Base-by-base conservation (phyloP, 2,329 filamentous ascomycete species). In the Dactylellina leptospora region DNA sequence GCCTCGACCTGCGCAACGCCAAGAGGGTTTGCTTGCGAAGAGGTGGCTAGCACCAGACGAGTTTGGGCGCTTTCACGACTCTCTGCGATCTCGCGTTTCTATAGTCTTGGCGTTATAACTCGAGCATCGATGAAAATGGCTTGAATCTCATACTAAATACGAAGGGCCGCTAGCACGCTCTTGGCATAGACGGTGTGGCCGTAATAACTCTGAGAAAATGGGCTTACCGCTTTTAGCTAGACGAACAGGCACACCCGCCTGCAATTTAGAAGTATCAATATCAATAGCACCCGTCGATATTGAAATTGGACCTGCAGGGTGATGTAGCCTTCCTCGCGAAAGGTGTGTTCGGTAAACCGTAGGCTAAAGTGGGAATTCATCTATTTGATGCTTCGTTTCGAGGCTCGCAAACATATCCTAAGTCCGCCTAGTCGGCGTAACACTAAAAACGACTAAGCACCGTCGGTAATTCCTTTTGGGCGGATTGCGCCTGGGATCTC, bases 31-130 rank as follows among this genome's bases (percentile, higher is more conserved):
- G 28, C 16, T 38, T 8, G 28, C 30, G n/a, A 55, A 53, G 33
- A 33, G 44, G 60, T 54, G 47, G 58, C 47, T 44, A 33, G 62
- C 51, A 9, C 40, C 22, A 45, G 22, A 45, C 51, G 50, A 40
- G 42, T 23, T 60, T 13, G 42, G 40, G 16, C 55, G 48, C 18
- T 8, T 36, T 10, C 20, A 16, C 6, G 10, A 40, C 9, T 10
- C 20, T 38, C 27, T 25, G 18, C 48, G 23, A 44, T 62, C 56
- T 50, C 44, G 55, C 42, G 50, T 70, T 47, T 56, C 50, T 59
- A 59, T 68, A 68, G 53, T 23, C 62, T 68, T 68, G 62, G 62
- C 62, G 42, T 68, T 68, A 68, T 66, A 63, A 25, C 40, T 53
- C 48, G 23, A 56, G 28, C 64, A 70, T 62, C 64, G 56, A 55